phyloP scores from a whole-genome alignment of 192 early-diverging fungal genomes.

The Backusella tuberculispora region DNA sequence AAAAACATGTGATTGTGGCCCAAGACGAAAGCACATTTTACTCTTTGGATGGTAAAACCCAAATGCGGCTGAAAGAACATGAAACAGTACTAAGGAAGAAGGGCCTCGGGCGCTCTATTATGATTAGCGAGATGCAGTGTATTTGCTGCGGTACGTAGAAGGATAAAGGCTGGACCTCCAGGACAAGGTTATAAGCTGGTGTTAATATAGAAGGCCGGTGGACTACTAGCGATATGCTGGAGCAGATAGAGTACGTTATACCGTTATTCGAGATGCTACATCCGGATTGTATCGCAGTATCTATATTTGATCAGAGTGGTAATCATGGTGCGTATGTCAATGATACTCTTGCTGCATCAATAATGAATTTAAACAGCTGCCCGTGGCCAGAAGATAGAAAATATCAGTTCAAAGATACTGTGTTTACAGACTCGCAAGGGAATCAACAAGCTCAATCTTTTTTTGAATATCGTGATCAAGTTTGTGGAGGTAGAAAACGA shows the following conservation, averaged over 20 bases:
- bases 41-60: too few species aligned
- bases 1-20: too few species aligned
- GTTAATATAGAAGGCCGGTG: neutral
- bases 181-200: neutral
- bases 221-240: too few species aligned
- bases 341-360: conserved; percentile 33
- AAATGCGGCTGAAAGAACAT: too few species aligned
- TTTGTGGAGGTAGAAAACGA: too few species aligned
- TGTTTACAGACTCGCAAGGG: too few species aligned
- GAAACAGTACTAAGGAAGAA: too few species aligned
- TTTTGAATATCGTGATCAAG: too few species aligned
- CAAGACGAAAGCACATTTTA: too few species aligned
- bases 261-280: conserved; percentile 28
- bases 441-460: too few species aligned
- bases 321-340: conserved; percentile 32
- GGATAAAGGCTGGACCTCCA: neutral
- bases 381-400: neutral
- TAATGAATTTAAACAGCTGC: conserved; percentile 32
- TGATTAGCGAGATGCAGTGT: neutral
- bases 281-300: conserved; percentile 17
- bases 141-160: neutral
- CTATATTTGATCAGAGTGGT: conserved; percentile 26
- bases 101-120: too few species aligned
- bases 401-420: conserved; percentile 13
- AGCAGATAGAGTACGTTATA: conserved; percentile 9